Conservation (phyloP, 2,329 filamentous ascomycete genomes). For the Neurospora sp. region DNA sequence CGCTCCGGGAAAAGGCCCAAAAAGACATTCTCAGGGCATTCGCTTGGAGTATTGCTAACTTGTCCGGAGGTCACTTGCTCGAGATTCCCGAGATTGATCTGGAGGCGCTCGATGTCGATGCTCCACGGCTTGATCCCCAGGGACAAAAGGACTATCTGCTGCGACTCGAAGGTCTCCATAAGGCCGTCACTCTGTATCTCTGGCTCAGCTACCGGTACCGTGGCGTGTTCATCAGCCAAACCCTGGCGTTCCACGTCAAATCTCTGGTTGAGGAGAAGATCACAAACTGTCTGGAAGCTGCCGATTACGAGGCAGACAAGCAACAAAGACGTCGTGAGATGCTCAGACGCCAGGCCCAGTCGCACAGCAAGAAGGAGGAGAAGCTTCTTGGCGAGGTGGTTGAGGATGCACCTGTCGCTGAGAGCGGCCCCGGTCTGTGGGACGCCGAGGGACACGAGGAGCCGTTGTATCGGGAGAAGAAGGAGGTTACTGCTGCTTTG, state of each 20-base stretch:
- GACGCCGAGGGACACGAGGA: constrained; percentile 26
- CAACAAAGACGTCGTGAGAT: constrained; percentile 23
- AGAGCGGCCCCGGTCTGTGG: constrained; percentile 19
- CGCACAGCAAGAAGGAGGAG: constrained; percentile 9
- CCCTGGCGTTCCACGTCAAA: constrained; percentile 72
- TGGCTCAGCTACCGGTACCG: constrained; percentile 89
- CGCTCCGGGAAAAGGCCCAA: constrained; percentile 39
- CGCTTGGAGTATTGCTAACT: constrained; percentile 59
- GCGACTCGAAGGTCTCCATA: constrained; percentile 68
- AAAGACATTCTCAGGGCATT: constrained; percentile 48
- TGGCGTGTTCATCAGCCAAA: constrained; percentile 66
- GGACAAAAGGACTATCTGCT: constrained; percentile 47
- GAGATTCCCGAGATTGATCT: constrained; percentile 63
- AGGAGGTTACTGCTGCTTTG: constrained; percentile 9
- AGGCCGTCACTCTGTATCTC: constrained; percentile 72
- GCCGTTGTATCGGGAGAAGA: constrained; percentile 20
- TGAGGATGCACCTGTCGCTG: constrained; percentile 13
- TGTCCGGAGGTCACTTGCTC: constrained; percentile 56
- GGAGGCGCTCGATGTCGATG: constrained; percentile 60
- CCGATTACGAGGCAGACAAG: constrained; percentile 36
- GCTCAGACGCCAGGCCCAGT: constrained; percentile 8
- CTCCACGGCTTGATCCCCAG: constrained; percentile 25
- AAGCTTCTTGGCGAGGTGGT: constrained; percentile 16
- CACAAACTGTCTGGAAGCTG: constrained; percentile 47
- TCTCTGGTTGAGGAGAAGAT: constrained; percentile 67